These are phyloP conservation scores for Salix caprea DNA, from an alignment of 345 rosid genomes.

Conservation along the genomic window DNA sequence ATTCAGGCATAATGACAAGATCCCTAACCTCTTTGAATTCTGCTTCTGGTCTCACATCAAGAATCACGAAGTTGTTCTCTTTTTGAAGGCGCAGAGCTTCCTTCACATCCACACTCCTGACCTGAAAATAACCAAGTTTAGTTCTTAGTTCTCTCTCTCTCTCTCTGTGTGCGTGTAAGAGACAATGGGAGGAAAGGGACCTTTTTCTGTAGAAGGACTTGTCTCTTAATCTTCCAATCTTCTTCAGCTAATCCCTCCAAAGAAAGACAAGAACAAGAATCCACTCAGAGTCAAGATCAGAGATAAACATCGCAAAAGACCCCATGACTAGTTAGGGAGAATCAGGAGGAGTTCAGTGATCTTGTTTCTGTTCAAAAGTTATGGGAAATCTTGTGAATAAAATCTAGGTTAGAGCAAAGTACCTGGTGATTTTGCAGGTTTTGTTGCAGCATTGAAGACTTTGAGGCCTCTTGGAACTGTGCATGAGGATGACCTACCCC, in stretches of 20 bases:
- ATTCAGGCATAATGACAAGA: neutral
- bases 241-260: constrained; percentile 80
- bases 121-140: constrained; percentile 34
- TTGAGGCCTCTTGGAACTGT: constrained; percentile 28
- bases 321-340: neutral
- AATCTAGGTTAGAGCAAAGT: neutral
- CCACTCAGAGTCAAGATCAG: constrained; percentile 9
- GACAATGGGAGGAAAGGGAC: constrained; percentile 22
- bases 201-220: constrained; percentile 72
- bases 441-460: constrained; percentile 62
- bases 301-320: neutral
- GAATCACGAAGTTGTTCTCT: constrained; percentile 95
- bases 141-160: neutral
- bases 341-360: neutral
- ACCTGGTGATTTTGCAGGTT: constrained; percentile 90
- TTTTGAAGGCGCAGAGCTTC: constrained; percentile 92
- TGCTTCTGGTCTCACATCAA: constrained; percentile 92
- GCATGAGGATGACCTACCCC: constrained; percentile 14
- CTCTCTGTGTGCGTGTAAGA: neutral
- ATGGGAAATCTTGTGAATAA: neutral
- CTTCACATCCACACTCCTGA: constrained; percentile 89
- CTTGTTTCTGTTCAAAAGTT: too few species aligned
- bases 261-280: constrained; percentile 14
- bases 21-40: constrained; percentile 79
- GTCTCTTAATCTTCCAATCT: constrained; percentile 91